Evolutionary conservation across 805 yeast species (phyloP).

Genomic region (Yarrowia osloensis): DNA sequence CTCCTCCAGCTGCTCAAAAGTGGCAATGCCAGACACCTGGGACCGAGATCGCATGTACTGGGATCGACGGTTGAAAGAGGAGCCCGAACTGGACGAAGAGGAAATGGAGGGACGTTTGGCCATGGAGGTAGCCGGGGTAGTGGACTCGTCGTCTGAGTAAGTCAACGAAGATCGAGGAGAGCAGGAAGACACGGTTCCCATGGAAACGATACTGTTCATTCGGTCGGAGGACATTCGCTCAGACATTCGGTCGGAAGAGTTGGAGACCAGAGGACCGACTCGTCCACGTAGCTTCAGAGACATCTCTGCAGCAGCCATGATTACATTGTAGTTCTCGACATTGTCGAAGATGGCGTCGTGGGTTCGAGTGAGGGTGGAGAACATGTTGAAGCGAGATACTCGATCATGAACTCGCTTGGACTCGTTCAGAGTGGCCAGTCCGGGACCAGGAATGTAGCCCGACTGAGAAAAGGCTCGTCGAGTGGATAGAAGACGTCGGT

Average conservation of each 20-base stretch:
- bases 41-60: slow-evolving; percentile 23
- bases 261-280: not conserved
- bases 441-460: slow-evolving; percentile 23
- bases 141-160: slow-evolving; percentile 2
- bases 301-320: slow-evolving; percentile 22
- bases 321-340: slow-evolving; percentile 3
- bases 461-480: slow-evolving; percentile 18
- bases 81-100: slow-evolving; percentile 1
- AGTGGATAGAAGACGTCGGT: not conserved
- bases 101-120: slow-evolving; percentile 11
- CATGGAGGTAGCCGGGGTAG: not conserved
- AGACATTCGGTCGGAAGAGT: not conserved
- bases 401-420: slow-evolving; percentile 10
- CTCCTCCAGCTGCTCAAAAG: slow-evolving; percentile 19
- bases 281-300: slow-evolving; percentile 3
- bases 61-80: slow-evolving; percentile 10
- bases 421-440: slow-evolving; percentile 9
- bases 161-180: slow-evolving; percentile 18
- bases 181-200: slow-evolving; percentile 11
- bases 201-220: slow-evolving; percentile 5
- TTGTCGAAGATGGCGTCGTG: slow-evolving; percentile 29
- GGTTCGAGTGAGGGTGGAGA: not conserved
- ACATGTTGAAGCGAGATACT: not conserved
- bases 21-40: not conserved
- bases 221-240: not conserved